A percentile compares a stretch with the other conserved stretches of the same genome.
phyloP scores from a whole-genome alignment of 164 flowering plant species.

The Vitis cinerea region DNA sequence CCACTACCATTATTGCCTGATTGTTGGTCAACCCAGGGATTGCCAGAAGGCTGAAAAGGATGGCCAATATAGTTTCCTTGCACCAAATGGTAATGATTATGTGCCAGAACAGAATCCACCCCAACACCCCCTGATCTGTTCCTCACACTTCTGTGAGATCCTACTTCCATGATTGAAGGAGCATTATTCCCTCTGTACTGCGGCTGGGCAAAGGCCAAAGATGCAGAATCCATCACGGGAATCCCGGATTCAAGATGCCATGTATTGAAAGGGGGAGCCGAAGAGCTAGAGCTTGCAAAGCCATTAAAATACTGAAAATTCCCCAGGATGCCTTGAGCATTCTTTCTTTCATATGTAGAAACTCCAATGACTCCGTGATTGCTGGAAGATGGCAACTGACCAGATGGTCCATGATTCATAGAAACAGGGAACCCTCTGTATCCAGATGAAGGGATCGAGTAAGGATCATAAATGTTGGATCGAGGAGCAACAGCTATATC shows the following conservation, averaged over 20 bases:
- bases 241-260: too few species aligned
- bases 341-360: slow-evolving; percentile 59
- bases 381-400: slow-evolving; percentile 50
- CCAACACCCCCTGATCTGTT: too few species aligned
- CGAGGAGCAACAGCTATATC: slow-evolving; percentile 37
- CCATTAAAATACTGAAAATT: slow-evolving; percentile 35
- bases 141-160: slow-evolving; percentile 20
- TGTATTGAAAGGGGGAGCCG: not conserved
- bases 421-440: slow-evolving; percentile 3
- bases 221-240: too few species aligned
- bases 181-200: slow-evolving; percentile 33
- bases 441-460: too few species aligned
- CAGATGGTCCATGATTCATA: slow-evolving; percentile 39
- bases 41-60: too few species aligned
- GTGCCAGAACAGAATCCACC: too few species aligned
- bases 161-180: slow-evolving; percentile 32
- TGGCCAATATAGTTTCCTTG: too few species aligned
- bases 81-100: too few species aligned
- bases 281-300: slow-evolving; percentile 53
- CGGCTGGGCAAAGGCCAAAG: slow-evolving; percentile 20
- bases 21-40: too few species aligned
- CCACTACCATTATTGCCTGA: too few species aligned
- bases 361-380: slow-evolving; percentile 38
- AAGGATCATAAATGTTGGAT: slow-evolving; percentile 15
- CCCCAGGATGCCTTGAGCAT: slow-evolving; percentile 46